Base-by-base conservation (phyloP, 441 rosid genomes). In the Populus trichocarpa region DNA sequence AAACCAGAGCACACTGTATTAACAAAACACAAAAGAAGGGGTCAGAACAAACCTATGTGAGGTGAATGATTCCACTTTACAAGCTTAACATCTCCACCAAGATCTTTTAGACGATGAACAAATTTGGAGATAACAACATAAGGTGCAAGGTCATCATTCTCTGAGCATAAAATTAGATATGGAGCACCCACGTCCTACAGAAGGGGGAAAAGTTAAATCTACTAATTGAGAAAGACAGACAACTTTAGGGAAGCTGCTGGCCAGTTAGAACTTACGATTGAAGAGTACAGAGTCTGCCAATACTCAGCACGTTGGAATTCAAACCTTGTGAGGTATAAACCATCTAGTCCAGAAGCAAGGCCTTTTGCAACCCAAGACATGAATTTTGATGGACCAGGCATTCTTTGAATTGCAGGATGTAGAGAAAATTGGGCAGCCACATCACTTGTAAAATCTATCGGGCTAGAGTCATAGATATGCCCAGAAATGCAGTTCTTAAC, bases 391-490 rank as follows among this genome's bases (percentile, higher is more conserved):
- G 98, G 86, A 26, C 89, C 97, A 78, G 92, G 88, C 90, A 90
- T 83, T 79, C 83, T 90, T 26, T 86, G 87, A 83, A 96, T 85
- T 42, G 90, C 72, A 28, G 95, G 89, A 71, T 83, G 95, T n/a
- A 96, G 81, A 71, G 92, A 85, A 64, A 91, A 96, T 61, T 85
- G 92, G 61, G 86, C 90, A 85, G 85, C 90, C 84, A 93, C 79
- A 83, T 93, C 97, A 76, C 94, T 91, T 6, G 91, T 91, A 75
- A 96, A 92, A 88, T 96, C 97, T 77, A 92, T 79, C 0, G 99
- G 98, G 46, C 98, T 75, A 76, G 98, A 96, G 82, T 96, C 99
- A 53, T 91, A 96, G 75, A 93, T 87, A 76, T 92, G 93, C 78
- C 97, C 99, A 81, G 88, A 90, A 68, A 93, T 76, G 84, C 99